Evolutionary conservation across 208 protist genomes (phyloP), one percentile per base, ranked within the genome.

Genomic region (Wallacemonas sp.): DNA sequence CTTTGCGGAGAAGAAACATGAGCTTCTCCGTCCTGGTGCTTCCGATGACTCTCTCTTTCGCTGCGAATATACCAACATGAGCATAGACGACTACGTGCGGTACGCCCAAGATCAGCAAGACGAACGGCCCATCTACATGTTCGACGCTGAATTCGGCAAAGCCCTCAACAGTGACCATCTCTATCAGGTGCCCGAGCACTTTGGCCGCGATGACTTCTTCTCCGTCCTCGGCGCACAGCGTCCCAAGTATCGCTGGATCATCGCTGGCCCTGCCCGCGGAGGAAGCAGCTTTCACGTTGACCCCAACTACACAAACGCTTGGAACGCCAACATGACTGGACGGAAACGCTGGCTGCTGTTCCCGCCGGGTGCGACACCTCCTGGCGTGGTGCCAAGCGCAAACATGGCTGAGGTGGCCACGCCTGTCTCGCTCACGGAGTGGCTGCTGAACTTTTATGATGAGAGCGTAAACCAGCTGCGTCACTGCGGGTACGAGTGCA

Each of bases 71-170:
- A 93, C 91, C 3, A 84, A 65, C 51, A 93, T 96, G 88, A 84
- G 62, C 45, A 63, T 94, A n/a, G 72, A 64, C 24, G 88, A 96
- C 72, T 96, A 94, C 61, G 85, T 93, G 22, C 76, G 46, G 31
- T 96, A 96, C 70, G 86, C 88, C 0, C 73, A 45, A 33, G 75
- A 86, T 60, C 86, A 93, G 63, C 70, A 65, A 6, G 91, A 95
- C 64, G 91, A 96, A 66, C 83, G 88, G n/a, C 88, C 88, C 11
- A 93, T 93, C 60, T 96, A 96, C 77, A 85, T 96, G 75, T 96
- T 96, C 66, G 91, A 96, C 70, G 72, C 86, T 11, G 84, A 96
- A 66, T 96, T 93, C 45, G 84, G 79, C 44, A 72, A 27, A 22
- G 74, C 70, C 46, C 79, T 93, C 47, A 65, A 82, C 59, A 49